Base-by-base conservation (phyloP, 2,329 filamentous ascomycete genomes). In the Fusarium duplospermum region DNA sequence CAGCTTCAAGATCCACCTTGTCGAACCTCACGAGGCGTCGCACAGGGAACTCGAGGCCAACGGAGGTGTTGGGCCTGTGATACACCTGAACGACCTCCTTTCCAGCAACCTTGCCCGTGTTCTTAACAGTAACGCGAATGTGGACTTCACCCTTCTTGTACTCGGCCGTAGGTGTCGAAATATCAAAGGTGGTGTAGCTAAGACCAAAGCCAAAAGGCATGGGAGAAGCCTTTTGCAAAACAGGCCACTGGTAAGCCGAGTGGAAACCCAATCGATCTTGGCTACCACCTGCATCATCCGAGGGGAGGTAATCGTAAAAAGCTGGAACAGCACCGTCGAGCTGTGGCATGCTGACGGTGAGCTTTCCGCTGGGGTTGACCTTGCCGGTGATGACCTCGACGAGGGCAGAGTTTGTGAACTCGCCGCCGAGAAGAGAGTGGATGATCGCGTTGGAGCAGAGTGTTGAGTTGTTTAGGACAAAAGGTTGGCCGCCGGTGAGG, bases 251-350 rank as follows among this genome's bases (percentile, higher is more conserved):
- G 73, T 90, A 91, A 2, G 73, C 68, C 18, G 71, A 75, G 4
- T 90, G 84, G 75, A 86, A 89, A 38, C 89, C 83, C 11, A 86
- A 87, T 69, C 89, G 87, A 0, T 90, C 89, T 0, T 84, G 84
- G 70, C 93, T 89, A 67, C 87, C 85, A 36, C 90, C 81, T 64
- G 87, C 87, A 81, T 93, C 91, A 74, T 90, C 87, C 4, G 86
- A 87, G 0, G 85, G 86, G 80, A 93, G 92, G 78, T 92, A 87
- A 33, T 92, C 88, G 81, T 93, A 93, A 79, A 93, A 91, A 64
- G 92, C 87, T 62, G 91, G 92, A 6, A 80, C 73, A 11, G 84
- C 80, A n/a, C 84, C 80, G 6, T 82, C 77, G 4, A 78, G 81
- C 83, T 86, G 86, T 0, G 86, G 87, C 81, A 88, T 86, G 3